Base-by-base conservation (phyloP, 108 stramenopile genomes). In the Licmophora abbreviata region DNA sequence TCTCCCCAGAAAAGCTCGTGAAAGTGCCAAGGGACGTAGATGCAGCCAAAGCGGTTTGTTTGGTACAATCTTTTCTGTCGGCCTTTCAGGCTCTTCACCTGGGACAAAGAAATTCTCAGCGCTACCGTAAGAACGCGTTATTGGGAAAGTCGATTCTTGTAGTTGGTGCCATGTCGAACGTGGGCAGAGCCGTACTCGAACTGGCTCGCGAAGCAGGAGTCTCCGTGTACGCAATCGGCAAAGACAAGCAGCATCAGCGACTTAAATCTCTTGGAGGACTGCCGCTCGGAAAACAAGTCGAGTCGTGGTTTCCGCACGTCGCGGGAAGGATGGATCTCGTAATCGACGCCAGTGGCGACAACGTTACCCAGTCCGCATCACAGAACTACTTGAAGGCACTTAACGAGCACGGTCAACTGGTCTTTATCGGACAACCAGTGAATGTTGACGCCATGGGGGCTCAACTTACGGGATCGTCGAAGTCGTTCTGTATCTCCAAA, bases 31-130 rank as follows among this genome's bases (percentile, higher is more conserved):
- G 28, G 22, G 47, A 60, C 15, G 46, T 75, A 24, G 54, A 64
- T 23, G 64, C 73, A 17, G 60, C 69, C n/a, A 26, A n/a, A 24
- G 77, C 77, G 8, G 62, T 68, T 11, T 84, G 83, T 50, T 51
- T 88, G 59, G 62, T 72, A 34, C 80, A 85, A 35, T 77, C 73
- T n/a, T 89, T 82, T 51, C 67, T 89, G 58, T 35, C 73, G 10
- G 87, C 87, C 12, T 81, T 85, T 38, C 78, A 82, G 58, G 64
- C 73, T 11, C 51, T 85, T 29, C 78, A 81, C 44, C 37, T 74
- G 1, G 76, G 70, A 24, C 73, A 70, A 38, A 64, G 50, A 23
- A 22, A 44, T 8, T 61, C 58, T 21, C 36, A 51, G 9, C 67
- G 77, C 32, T 78, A 78, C 42, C 31, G 38, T 14, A 47, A 56